Base-by-base conservation (phyloP, 2,329 filamentous ascomycete species). In the Helminthosporium solani region DNA sequence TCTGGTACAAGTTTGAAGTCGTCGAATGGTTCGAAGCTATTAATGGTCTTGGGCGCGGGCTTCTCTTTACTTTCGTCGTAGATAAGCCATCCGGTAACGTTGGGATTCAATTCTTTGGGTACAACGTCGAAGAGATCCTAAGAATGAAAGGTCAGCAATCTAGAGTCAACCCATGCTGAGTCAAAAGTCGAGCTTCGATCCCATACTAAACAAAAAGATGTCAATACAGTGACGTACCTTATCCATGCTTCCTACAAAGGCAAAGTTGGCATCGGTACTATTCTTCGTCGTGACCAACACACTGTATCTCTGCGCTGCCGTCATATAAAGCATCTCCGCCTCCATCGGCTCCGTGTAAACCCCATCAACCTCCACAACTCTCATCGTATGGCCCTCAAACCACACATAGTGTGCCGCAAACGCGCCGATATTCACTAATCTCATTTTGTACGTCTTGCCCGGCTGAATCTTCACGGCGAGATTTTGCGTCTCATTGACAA, bases 341-440 rank as follows among this genome's bases (percentile, higher is more conserved):
- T 79, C 73, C 3, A 73, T 70, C 0, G 86, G 83, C 46, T 82
- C 75, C 1, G 87, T 80, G 28, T 82, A 79, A 1, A 84, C 82
- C 14, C 86, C 86, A 58, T 90, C 86, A 0, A 87, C 82, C 62
- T 89, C 86, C 8, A 86, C 82, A 36, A 90, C 72, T 27, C 72
- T 73, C 64, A 87, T 82, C 9, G 71, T 73, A 54, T 89, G 86
- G 40, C 81, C 79, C 53, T 90, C 86, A 36, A 89, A 75, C 60
- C 82, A 83, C 21, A 90, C 77, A 59, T 89, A 85, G 51, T 89
- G 86, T 60, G 83, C 63, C 2, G 85, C 84, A 59, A 88, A 87
- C 0, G 83, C 84, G 9, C 83, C 86, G 7, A 85, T 79, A 51
- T 90, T 89, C 52, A 87, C 74, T 53, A 90, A 76, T 12, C 86